Base-by-base conservation (phyloP, 225 moss, liverwort and hornwort species). In the Pleurozium schreberi region DNA sequence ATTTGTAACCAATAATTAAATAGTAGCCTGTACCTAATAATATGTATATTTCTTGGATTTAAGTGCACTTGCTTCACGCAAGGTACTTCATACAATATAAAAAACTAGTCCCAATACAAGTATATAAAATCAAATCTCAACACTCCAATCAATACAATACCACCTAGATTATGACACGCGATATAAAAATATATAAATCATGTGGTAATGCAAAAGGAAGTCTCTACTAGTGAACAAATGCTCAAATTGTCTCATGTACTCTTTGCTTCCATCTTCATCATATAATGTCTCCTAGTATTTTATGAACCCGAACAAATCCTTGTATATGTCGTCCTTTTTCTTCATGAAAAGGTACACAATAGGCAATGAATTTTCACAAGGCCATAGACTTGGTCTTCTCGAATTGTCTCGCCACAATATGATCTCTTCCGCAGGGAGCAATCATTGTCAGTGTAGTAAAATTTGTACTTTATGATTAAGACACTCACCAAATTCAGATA, bases 331-430 rank as follows among this genome's bases (percentile, higher is more conserved):
- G 0, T 67, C 67, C 3, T 11, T 0, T 1, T 21, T 6, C 1
- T 3, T 3, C 21, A 67, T 67, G 6, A 3, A 22, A 12, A n/a
- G 23, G 23, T 22, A 4, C 1, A 22, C 21, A 38, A 38, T 3
- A 3, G 0, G n/a, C 5, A 12, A 0, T 2, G 7, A 22, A 4
- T 68, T 6, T 3, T 12, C n/a, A n/a, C 22, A 6, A n/a, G 68
- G n/a, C 22, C 12, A 68, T 5, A 22, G 12, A 12, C 68, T n/a
- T 3, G 1, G 19, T 38, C n/a, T 7, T 4, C 22, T 0, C 1
- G 1, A 40, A 40, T 40, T 23, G 2, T 40, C 13, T 40, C 1
- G 2, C n/a, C 13, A 23, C 23, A 40, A 23, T 69, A 13, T 69
- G 14, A 69, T 40, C 14, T 22, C 23, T n/a, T 23, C 12, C 0